Percentiles rank a stretch among this genome's conserved stretches.
Conservation (phyloP, 2,329 filamentous ascomycete species). For the Lachnellula willkommii region DNA sequence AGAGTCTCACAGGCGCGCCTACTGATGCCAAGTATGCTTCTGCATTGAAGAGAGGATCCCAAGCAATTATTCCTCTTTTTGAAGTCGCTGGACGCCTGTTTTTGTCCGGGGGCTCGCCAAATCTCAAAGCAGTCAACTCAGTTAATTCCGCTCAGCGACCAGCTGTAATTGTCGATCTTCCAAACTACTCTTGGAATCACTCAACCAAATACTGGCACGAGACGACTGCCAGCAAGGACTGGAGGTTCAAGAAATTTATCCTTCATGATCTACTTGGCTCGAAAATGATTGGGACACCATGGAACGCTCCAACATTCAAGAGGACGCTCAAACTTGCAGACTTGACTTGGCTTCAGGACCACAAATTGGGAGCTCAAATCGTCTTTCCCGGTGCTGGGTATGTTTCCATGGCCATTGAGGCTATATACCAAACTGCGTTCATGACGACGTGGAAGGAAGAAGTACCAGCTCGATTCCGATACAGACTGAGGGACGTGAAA, state of each 20-base stretch:
- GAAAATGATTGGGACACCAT: background rate
- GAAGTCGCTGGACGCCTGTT: background rate
- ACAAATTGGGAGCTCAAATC: slow-evolving; percentile 43
- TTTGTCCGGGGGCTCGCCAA: background rate
- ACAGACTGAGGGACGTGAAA: slow-evolving; percentile 2
- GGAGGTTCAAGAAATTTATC: slow-evolving; percentile 39
- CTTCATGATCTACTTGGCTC: slow-evolving; percentile 46
- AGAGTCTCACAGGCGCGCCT: slow-evolving; percentile 1
- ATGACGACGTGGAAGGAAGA: background rate
- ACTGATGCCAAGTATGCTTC: background rate
- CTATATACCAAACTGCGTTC: background rate
- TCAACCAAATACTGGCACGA: slow-evolving; percentile 47
- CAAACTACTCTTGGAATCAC: slow-evolving; percentile 50
- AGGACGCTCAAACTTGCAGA: slow-evolving; percentile 25
- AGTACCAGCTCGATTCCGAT: background rate
- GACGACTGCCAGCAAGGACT: slow-evolving; percentile 41
- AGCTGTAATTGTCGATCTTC: slow-evolving; percentile 29
- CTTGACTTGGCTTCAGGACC: slow-evolving; percentile 44
- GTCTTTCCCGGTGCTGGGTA: slow-evolving; percentile 42
- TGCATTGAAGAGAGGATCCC: background rate
- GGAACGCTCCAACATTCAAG: background rate
- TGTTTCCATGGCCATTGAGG: slow-evolving; percentile 23
- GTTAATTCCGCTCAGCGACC: background rate
- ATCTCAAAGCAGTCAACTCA: background rate
- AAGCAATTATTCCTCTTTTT: background rate